These are phyloP conservation scores for Tolypocladium endophyticum DNA, from an alignment of 2,329 filamentous ascomycete species.

Conservation along the genomic window DNA sequence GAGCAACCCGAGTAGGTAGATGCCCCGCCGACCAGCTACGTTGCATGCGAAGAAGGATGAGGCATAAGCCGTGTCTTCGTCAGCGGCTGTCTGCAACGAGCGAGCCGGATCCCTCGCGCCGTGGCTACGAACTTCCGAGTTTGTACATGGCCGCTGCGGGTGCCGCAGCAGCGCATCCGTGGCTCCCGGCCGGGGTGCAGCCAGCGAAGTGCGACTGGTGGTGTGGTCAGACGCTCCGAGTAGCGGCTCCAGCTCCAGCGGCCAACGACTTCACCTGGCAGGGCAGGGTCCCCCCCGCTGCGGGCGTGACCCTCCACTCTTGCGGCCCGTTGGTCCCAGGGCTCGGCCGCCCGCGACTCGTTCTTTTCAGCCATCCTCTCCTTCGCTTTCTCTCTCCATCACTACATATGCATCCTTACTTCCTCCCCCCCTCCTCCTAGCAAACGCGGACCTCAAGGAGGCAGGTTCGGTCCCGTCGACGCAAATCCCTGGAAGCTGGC, in stretches of 20 bases:
- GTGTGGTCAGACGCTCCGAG: not conserved
- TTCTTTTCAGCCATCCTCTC: not conserved
- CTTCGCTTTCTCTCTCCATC: not conserved
- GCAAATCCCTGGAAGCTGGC: not conserved
- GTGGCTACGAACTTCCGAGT: not conserved
- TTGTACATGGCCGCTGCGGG: not conserved
- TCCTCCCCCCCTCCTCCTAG: not conserved
- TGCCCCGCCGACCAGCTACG: too few relatives aligned
- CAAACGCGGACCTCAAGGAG: not conserved
- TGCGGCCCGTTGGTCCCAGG: not conserved
- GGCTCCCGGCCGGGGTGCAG: not conserved
- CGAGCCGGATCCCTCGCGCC: too few relatives aligned
- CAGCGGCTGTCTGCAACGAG: too few relatives aligned
- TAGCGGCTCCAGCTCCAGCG: not conserved
- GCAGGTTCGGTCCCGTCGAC: not conserved
- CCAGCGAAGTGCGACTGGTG: too few relatives aligned
- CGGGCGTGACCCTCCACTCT: not conserved
- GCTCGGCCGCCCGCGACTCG: not conserved
- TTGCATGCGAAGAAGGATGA: too few relatives aligned
- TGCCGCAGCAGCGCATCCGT: not conserved
- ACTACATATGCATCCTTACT: not conserved
- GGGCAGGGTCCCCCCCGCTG: not conserved
- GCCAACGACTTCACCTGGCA: too few relatives aligned
- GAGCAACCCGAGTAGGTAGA: too few relatives aligned
- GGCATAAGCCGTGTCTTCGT: too few relatives aligned